These are phyloP conservation scores for Rosa multiflora DNA, from an alignment of 306 rosid species.

Conservation along the genomic window DNA sequence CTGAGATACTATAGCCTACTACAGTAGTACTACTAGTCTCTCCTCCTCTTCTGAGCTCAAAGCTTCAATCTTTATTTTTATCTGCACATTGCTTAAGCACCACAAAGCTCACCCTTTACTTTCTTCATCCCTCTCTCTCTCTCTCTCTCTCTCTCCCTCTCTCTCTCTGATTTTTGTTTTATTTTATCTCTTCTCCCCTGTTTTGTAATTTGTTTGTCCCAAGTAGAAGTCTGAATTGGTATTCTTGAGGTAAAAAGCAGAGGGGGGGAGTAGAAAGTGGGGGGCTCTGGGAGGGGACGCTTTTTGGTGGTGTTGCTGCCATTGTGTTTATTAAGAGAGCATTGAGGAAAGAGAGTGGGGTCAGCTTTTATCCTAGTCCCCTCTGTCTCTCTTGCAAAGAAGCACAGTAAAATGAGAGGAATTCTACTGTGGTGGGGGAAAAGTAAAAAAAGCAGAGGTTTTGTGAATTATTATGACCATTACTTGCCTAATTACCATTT, in stretches of 20 bases:
- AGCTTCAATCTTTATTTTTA: constrained; percentile 1
- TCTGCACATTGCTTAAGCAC: constrained; percentile 28
- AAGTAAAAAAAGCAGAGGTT: neutral
- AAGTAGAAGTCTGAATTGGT: constrained; percentile 30
- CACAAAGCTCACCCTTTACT: constrained; percentile 19
- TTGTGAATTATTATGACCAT: neutral
- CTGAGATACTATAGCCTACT: neutral
- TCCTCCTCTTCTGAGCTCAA: neutral
- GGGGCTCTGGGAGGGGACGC: neutral
- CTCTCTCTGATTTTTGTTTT: constrained; percentile 12
- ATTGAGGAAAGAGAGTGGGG: constrained; percentile 17
- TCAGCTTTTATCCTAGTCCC: neutral
- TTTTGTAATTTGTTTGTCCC: constrained; percentile 42
- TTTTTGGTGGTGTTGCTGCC: neutral
- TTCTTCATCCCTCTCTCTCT: constrained; percentile 7
- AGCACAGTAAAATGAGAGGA: neutral
- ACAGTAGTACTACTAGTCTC: neutral
- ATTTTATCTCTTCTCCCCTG: constrained; percentile 5
- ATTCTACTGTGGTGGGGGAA: constrained; percentile 1
- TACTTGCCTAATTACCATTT: neutral
- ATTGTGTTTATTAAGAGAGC: neutral
- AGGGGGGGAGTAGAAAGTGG: constrained; percentile 10
- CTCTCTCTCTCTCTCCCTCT: constrained; percentile 22
- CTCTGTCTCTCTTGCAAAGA: neutral
- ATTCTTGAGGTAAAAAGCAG: constrained; percentile 16